Base-by-base conservation (phyloP, 441 rosid species). In the Adansonia rubrostipa region DNA sequence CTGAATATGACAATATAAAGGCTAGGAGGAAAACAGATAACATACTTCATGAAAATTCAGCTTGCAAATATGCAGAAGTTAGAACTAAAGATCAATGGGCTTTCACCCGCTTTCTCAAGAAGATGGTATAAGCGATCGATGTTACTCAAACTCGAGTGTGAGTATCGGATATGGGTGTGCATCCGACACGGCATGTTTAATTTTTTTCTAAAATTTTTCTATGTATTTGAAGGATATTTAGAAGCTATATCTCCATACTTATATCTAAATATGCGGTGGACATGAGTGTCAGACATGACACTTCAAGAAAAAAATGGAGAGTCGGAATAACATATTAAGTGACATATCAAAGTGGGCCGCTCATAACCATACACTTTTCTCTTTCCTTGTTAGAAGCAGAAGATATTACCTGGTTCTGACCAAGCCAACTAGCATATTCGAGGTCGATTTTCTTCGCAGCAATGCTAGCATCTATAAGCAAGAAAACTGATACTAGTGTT, bases 361-460 rank as follows among this genome's bases (percentile, higher is more conserved):
- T 4, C 47, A 24, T 61, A 33, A 7, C 77, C 17, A 20, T 75
- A 6, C 24, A 2, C 15, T 4, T 61, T 48, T 24, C 24, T 2
- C 4, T 13, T 61, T 75, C 10, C 70, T 9, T 9, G n/a, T 17
- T 65, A 72, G 6, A 50, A 1, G 0, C 20, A 17, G 47, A 65
- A 68, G 71, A 71, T 48, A 10, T 57, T 84, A 91, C 97, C 99
- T 91, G 93, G 84, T 95, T 92, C 85, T 92, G 89, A 72, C 98
- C 97, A 79, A 95, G 91, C 99, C 99, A 95, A 75, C 96, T 92
- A 22, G 98, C 98, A 83, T 92, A 95, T n/a, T 93, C 97, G 11
- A 95, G 96, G 84, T 95, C 99, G 8, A 95, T 92, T 44, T 82
- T 80, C 90, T 95, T 95, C 3, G 87, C 88, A 76, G 99, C 94